Percentiles rank a stretch among this genome's conserved stretches.
Evolutionary conservation across 2,329 filamentous ascomycete species (phyloP).

Genomic region (Colletotrichum tanaceti): DNA sequence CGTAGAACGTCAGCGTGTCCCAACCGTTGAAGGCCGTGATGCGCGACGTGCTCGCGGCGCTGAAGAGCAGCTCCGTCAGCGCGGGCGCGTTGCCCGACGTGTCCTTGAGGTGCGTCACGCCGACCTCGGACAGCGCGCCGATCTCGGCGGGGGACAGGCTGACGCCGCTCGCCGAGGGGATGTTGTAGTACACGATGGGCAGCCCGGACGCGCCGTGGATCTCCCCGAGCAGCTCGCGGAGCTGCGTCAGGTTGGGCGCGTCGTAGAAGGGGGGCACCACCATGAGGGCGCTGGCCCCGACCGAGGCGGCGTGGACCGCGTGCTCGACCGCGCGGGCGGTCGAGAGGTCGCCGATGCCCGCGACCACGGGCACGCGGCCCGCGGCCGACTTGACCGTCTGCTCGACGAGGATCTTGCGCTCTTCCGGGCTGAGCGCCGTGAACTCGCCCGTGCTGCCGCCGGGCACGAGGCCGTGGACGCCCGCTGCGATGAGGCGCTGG

Average conservation of each 20-base stretch:
- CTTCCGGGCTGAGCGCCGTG: conserved; percentile 55
- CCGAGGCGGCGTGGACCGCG: conserved; percentile 52
- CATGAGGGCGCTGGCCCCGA: conserved; percentile 58
- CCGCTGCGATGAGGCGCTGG: conserved; percentile 56
- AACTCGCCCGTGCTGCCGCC: conserved; percentile 64
- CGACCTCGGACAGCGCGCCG: conserved; percentile 56
- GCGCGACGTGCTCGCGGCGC: conserved; percentile 45
- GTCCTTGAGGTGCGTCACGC: conserved; percentile 63
- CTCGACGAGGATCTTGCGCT: conserved; percentile 59
- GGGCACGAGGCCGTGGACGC: conserved; percentile 62
- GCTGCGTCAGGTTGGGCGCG: conserved; percentile 53
- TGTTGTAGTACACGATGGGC: conserved; percentile 64
- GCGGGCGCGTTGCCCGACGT: conserved; percentile 63
- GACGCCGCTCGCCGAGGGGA: conserved; percentile 59
- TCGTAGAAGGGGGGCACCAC: conserved; percentile 64
- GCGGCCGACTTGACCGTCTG: conserved; percentile 51
- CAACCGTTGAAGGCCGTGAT: conserved; percentile 65
- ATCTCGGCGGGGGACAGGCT: conserved; percentile 56
- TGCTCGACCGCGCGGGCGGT: conserved; percentile 56
- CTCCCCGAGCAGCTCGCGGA: conserved; percentile 55
- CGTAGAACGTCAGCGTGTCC: conserved; percentile 66
- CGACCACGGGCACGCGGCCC: conserved; percentile 56
- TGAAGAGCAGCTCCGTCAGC: conserved; percentile 61
- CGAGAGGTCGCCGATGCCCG: conserved; percentile 57
- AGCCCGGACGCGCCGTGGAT: conserved; percentile 54